Evolutionary conservation across 495 filamentous ascomycete species (phyloP).

Genomic region (Aspergillus nidulans): DNA sequence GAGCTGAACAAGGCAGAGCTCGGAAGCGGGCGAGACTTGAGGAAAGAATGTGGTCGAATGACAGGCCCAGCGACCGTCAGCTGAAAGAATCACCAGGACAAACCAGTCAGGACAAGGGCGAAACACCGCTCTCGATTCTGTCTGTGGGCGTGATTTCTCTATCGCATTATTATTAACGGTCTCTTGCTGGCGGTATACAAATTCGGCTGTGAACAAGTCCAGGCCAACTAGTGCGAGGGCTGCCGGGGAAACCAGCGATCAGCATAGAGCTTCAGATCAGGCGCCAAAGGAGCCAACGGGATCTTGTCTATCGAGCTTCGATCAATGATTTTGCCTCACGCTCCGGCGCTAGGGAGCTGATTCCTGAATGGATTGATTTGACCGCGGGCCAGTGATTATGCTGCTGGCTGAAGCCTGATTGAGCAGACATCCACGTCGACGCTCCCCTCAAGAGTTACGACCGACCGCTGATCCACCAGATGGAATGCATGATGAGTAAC

Average conservation of each 20-base stretch:
- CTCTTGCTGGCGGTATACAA: background rate
- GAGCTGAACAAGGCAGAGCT: slow-evolving; percentile 1
- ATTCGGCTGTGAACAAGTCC: background rate
- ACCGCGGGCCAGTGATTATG: background rate
- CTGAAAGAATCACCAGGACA: slow-evolving; percentile 10
- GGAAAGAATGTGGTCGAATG: slow-evolving; percentile 3
- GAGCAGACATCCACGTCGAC: background rate
- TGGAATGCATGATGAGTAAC: background rate
- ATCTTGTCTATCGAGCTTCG: background rate
- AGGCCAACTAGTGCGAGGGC: slow-evolving; percentile 8
- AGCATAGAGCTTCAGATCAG: slow-evolving; percentile 8
- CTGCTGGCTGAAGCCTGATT: background rate
- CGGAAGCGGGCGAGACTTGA: slow-evolving; percentile 5
- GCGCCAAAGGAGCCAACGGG: slow-evolving; percentile 9
- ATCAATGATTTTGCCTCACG: background rate
- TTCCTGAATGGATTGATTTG: background rate
- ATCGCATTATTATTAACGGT: slow-evolving; percentile 1
- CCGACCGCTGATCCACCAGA: background rate
- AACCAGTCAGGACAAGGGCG: background rate
- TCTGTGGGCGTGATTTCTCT: background rate
- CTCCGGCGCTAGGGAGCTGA: background rate
- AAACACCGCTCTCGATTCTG: background rate
- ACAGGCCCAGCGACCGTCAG: slow-evolving; percentile 6
- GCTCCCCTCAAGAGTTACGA: background rate
- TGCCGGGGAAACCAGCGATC: slow-evolving; percentile 22